Base-by-base conservation (phyloP, 371 early-diverging fungal species). In the Fennellomyces sp. region DNA sequence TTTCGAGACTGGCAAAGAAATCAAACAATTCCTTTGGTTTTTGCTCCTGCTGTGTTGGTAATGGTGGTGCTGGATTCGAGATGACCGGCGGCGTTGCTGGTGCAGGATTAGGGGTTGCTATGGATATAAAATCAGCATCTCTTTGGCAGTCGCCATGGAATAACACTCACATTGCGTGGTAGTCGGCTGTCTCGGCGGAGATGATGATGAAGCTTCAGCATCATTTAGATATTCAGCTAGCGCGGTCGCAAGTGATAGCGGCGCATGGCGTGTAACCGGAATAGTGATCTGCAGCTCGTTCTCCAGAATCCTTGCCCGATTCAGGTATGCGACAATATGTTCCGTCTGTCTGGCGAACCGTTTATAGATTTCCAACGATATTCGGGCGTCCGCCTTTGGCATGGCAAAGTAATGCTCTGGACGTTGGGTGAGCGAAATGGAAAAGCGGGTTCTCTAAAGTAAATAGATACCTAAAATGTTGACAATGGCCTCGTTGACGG, bases 401-500 rank as follows among this genome's bases (percentile, higher is more conserved):
- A 97, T 88, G 36, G 91, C 92, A 81, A 96, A 94, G 65, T 90
- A 97, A 55, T 87, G 83, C 54, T 90, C 88, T 85, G 29, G 10
- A 27, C 31, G 5, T 25, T 6, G 29, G 3, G 26, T 12, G 7
- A 35, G 38, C 38, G 0, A 10, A 5, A 11, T 21, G 21, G 10
- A 25, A n/a, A 27, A 57, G 4, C n/a, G n/a, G 17, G 13, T 26
- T 12, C n/a, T 26, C 30, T 12, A 52, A 30, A 3, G 8, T 1
- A 26, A 30, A 1, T 35, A 60, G 75, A 26, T 78, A 89, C 93
- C 87, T 54, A 97, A 81, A 59, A 96, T 89, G 64, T 93, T 90
- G 67, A 97, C 90, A 19, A 95, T 89, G n/a, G 91, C 95, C 71
- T 94, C 94, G 71, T 96, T 97, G 72, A 94, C 81, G 12, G 92